Evolutionary conservation across 2,329 filamentous ascomycete species (phyloP).

Genomic region (Penicillium sclerotigenum): DNA sequence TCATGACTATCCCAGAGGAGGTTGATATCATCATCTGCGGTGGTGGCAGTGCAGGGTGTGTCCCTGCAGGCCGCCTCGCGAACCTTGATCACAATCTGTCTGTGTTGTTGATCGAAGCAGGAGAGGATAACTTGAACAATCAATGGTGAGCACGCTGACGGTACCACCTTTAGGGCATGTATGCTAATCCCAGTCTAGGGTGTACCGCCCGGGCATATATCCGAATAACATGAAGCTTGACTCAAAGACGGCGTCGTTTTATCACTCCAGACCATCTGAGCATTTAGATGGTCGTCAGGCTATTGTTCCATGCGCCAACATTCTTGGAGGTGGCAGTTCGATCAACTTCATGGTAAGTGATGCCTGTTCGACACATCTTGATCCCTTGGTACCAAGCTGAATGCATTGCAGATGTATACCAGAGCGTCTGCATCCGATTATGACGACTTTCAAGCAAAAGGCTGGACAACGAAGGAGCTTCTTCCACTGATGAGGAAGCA

Average conservation of each 20-base stretch:
- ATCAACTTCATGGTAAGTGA: slow-evolving; percentile 70
- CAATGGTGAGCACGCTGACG: slow-evolving; percentile 51
- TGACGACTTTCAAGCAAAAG: slow-evolving; percentile 74
- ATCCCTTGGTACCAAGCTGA: neutral
- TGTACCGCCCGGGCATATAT: slow-evolving; percentile 72
- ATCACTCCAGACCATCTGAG: slow-evolving; percentile 71
- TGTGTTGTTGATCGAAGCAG: slow-evolving; percentile 68
- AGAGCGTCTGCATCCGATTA: slow-evolving; percentile 69
- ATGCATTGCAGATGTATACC: slow-evolving; percentile 61
- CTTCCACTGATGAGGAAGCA: slow-evolving; percentile 76
- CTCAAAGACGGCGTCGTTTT: slow-evolving; percentile 79
- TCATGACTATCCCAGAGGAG: slow-evolving; percentile 68
- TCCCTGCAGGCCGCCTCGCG: slow-evolving; percentile 54
- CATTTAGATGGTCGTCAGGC: slow-evolving; percentile 69
- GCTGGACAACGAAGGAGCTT: slow-evolving; percentile 74
- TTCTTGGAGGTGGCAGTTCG: slow-evolving; percentile 68
- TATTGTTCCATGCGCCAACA: slow-evolving; percentile 70
- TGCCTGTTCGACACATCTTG: neutral
- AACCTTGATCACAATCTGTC: slow-evolving; percentile 72
- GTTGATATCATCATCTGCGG: slow-evolving; percentile 78
- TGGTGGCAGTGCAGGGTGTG: slow-evolving; percentile 60
- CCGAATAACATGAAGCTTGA: slow-evolving; percentile 76
- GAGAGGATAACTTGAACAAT: slow-evolving; percentile 73
- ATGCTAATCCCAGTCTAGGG: slow-evolving; percentile 43
- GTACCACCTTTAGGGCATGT: neutral